Conservation (phyloP, 2,329 filamentous ascomycete genomes). For the Trichoderma atrobrunneum region DNA sequence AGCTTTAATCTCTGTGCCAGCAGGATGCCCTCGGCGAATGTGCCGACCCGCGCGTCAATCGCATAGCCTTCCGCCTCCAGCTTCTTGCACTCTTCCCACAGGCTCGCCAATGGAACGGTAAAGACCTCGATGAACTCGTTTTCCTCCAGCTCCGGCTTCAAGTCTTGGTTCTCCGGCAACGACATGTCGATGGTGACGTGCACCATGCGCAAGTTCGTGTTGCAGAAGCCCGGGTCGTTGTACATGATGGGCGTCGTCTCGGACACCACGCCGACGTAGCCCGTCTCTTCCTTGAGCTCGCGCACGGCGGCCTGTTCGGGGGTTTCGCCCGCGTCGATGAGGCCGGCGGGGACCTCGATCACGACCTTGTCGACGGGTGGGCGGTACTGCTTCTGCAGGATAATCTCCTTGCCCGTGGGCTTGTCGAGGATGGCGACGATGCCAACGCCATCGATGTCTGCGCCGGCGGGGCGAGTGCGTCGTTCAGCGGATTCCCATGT, state of each 20-base stretch:
- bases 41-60: conserved; percentile 75
- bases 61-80: conserved; percentile 70
- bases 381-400: conserved; percentile 66
- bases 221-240: conserved; percentile 65
- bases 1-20: conserved; percentile 59
- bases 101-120: conserved; percentile 57
- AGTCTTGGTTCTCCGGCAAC: conserved; percentile 65
- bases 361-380: conserved; percentile 58
- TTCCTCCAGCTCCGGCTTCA: conserved; percentile 69
- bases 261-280: conserved; percentile 55
- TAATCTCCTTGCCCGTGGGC: conserved; percentile 50
- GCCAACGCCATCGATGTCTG: conserved; percentile 68
- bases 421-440: conserved; percentile 67
- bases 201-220: conserved; percentile 66
- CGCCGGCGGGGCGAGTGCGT: conserved; percentile 59
- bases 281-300: conserved; percentile 65
- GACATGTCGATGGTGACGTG: conserved; percentile 71
- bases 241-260: conserved; percentile 66
- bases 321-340: conserved; percentile 61
- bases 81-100: conserved; percentile 65
- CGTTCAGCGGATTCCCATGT: conserved; percentile 73
- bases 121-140: conserved; percentile 83
- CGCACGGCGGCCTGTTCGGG: conserved; percentile 60
- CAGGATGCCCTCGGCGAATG: conserved; percentile 75
- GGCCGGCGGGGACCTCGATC: conserved; percentile 64